Evolutionary conservation across 1,284 basidiomycete genomes (phyloP).

Genomic region (Bjerkandera adusta): DNA sequence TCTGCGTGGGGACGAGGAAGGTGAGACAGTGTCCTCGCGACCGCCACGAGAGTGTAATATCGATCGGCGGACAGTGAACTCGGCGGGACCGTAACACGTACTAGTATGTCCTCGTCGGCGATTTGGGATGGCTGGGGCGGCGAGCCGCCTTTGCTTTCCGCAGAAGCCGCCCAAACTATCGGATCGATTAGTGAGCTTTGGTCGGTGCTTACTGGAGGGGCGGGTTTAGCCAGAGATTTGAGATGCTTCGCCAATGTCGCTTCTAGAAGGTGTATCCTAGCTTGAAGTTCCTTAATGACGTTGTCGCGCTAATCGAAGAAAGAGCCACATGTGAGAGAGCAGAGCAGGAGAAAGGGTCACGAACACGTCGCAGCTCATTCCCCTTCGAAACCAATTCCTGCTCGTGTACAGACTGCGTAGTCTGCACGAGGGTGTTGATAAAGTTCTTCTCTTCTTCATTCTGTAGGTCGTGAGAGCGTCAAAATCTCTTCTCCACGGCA

Average conservation of each 20-base stretch:
- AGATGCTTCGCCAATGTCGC: constrained; percentile 28
- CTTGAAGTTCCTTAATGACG: constrained; percentile 31
- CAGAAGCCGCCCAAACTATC: constrained; percentile 29
- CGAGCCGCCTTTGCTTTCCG: constrained; percentile 29
- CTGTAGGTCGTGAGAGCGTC: constrained; percentile 17
- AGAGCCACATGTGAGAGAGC: not conserved
- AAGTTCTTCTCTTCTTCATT: constrained; percentile 35
- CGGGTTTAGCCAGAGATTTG: constrained; percentile 20
- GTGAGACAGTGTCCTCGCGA: not conserved
- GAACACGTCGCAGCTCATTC: constrained; percentile 37
- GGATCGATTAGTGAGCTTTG: constrained; percentile 32
- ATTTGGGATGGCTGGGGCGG: constrained; percentile 19
- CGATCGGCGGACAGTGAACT: too few relatives aligned
- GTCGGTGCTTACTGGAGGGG: constrained; percentile 6
- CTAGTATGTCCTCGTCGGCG: constrained; percentile 25
- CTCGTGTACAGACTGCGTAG: constrained; percentile 33
- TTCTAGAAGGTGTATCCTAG: constrained; percentile 31
- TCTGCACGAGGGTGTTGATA: constrained; percentile 31
- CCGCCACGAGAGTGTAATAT: too few relatives aligned
- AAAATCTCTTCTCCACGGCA: not conserved
- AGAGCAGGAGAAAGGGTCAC: constrained; percentile 4
- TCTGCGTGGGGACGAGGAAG: constrained; percentile 10
- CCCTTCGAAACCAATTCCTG: constrained; percentile 35
- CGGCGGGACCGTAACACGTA: not conserved
- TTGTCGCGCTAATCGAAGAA: constrained; percentile 35